phyloP scores from a whole-genome alignment of 441 rosid genomes.

The Euphorbia schlechtendalii region DNA sequence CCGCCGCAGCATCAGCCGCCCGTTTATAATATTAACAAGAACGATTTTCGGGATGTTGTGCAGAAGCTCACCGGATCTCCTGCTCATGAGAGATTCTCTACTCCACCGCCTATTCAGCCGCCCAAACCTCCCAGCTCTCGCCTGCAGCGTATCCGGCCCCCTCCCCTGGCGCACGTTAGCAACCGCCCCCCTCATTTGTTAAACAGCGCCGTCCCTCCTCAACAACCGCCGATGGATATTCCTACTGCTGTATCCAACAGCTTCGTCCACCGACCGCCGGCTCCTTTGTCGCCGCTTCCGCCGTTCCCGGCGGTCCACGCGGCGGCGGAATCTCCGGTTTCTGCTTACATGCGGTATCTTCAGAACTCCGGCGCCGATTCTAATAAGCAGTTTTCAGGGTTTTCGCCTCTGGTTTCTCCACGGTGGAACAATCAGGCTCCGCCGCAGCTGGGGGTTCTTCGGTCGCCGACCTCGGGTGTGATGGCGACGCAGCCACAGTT shows the following conservation, averaged over 20 bases:
- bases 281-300: slow-evolving; percentile 77
- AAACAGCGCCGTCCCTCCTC: slow-evolving; percentile 56
- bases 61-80: slow-evolving; percentile 94
- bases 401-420: slow-evolving; percentile 47
- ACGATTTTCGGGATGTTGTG: slow-evolving; percentile 87
- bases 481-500: slow-evolving; percentile 17
- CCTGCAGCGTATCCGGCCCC: slow-evolving; percentile 90
- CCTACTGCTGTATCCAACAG: slow-evolving; percentile 7
- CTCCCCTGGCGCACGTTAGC: slow-evolving; percentile 64
- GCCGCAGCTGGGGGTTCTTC: background rate
- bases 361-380: slow-evolving; percentile 46
- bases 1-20: slow-evolving; percentile 78
- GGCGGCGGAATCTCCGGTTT: slow-evolving; percentile 87
- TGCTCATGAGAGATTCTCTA: slow-evolving; percentile 67
- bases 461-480: slow-evolving; percentile 17
- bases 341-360: slow-evolving; percentile 73
- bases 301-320: slow-evolving; percentile 76
- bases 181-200: slow-evolving; percentile 65
- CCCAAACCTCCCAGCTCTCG: slow-evolving; percentile 82
- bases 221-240: slow-evolving; percentile 32
- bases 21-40: slow-evolving; percentile 88
- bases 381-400: slow-evolving; percentile 46
- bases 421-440: slow-evolving; percentile 15
- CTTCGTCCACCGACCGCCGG: slow-evolving; percentile 35
- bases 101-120: slow-evolving; percentile 66